These are phyloP conservation scores for Thermochaetoides thermophila DNA, from an alignment of 495 filamentous ascomycete species.

Conservation along the genomic window DNA sequence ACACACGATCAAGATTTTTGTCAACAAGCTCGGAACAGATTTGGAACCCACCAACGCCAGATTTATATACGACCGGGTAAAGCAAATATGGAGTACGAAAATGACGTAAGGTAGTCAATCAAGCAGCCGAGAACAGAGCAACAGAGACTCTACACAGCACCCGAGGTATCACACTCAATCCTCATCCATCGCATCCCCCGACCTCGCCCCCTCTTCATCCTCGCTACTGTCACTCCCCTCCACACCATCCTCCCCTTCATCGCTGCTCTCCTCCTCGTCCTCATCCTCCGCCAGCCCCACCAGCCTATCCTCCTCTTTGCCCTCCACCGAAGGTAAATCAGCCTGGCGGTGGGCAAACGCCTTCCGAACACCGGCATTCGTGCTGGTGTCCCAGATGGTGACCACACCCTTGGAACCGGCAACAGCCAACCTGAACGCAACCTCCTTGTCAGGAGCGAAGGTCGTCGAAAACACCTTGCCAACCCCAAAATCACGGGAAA, in stretches of 20 bases:
- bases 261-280: conserved; percentile 42
- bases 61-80: too few species aligned
- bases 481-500: conserved; percentile 78
- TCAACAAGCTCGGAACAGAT: too few species aligned
- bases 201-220: neutral
- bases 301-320: conserved; percentile 60
- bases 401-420: conserved; percentile 90
- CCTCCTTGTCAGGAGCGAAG: conserved; percentile 80
- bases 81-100: too few species aligned
- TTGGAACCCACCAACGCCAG: too few species aligned
- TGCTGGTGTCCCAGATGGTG: conserved; percentile 93
- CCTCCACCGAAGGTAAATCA: conserved; percentile 22
- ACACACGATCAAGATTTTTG: too few species aligned
- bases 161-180: neutral
- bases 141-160: too few species aligned
- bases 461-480: conserved; percentile 85
- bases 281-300: conserved; percentile 59
- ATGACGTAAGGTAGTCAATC: too few species aligned
- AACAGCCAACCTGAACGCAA: conserved; percentile 81
- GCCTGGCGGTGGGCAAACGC: conserved; percentile 65
- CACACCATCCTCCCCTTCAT: conserved; percentile 56
- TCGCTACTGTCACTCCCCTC: conserved; percentile 30
- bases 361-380: conserved; percentile 76
- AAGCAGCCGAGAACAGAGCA: too few species aligned
- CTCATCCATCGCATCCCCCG: conserved; percentile 1